Percentiles rank a stretch among this genome's conserved stretches.
Evolutionary conservation across 768 basidiomycete genomes (phyloP).

Genomic region (Tylopilus cervinicoccineus): DNA sequence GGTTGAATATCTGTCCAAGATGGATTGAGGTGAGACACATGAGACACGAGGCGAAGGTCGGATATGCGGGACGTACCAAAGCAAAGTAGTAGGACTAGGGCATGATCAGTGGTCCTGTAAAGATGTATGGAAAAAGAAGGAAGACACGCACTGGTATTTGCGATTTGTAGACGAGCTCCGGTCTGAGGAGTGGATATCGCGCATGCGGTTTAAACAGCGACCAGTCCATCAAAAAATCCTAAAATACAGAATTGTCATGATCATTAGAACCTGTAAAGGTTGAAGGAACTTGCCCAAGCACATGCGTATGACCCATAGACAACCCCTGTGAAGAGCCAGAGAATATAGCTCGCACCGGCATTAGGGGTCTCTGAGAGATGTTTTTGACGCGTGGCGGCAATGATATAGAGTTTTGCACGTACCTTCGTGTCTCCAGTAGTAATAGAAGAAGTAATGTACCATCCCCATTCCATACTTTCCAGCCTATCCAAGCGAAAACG

Average conservation of each 20-base stretch:
- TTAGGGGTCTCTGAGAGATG: conserved; percentile 26
- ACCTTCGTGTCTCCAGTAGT: conserved; percentile 72
- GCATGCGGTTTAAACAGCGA: conserved; percentile 62
- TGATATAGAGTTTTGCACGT: background rate
- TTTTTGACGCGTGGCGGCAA: background rate
- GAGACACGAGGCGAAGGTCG: background rate
- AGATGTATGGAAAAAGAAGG: background rate
- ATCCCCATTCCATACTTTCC: conserved; percentile 80
- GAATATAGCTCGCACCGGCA: conserved; percentile 51
- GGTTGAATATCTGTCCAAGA: conserved; percentile 55
- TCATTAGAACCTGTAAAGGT: background rate
- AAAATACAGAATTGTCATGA: background rate
- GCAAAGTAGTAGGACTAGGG: conserved; percentile 73
- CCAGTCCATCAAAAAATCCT: conserved; percentile 95
- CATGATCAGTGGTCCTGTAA: background rate
- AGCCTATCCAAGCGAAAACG: conserved; percentile 43
- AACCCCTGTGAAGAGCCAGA: conserved; percentile 66
- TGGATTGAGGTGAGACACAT: background rate
- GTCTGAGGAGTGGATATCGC: conserved; percentile 59
- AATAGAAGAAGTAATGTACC: conserved; percentile 63
- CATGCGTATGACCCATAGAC: conserved; percentile 67
- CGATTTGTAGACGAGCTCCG: conserved; percentile 70
- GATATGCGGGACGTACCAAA: conserved; percentile 43
- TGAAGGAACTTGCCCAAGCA: conserved; percentile 60
- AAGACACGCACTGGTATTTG: conserved; percentile 49